phyloP scores from a whole-genome alignment of 2,329 filamentous ascomycete genomes.

The Fusarium keratoplasticum region DNA sequence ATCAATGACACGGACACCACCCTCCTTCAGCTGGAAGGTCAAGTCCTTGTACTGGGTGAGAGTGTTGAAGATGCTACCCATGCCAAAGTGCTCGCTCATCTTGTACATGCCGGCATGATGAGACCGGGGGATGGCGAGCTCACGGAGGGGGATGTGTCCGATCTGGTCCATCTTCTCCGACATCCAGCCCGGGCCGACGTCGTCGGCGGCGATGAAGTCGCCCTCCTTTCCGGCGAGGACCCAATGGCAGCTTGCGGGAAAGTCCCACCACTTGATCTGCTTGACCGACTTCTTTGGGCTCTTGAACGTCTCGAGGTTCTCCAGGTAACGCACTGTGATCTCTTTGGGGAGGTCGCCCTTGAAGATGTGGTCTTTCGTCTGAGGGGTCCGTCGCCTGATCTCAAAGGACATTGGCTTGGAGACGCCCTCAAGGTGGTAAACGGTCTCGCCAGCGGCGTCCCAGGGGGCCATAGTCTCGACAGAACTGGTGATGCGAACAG shows the following conservation, averaged over 20 bases:
- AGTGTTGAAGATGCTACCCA: slow-evolving; percentile 28
- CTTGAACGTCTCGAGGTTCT: slow-evolving; percentile 39
- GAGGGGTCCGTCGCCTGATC: slow-evolving; percentile 32
- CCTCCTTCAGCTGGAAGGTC: slow-evolving; percentile 41
- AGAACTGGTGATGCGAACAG: slow-evolving; percentile 9
- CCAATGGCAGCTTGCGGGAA: slow-evolving; percentile 42
- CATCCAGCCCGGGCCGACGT: slow-evolving; percentile 47
- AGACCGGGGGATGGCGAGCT: slow-evolving; percentile 47
- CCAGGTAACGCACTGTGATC: slow-evolving; percentile 32
- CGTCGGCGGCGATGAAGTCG: slow-evolving; percentile 44
- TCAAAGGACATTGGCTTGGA: slow-evolving; percentile 42
- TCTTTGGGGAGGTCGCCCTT: slow-evolving; percentile 6
- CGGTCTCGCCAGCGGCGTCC: slow-evolving; percentile 45
- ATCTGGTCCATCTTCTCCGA: slow-evolving; percentile 41
- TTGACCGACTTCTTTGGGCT: slow-evolving; percentile 11
- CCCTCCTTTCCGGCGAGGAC: slow-evolving; percentile 47
- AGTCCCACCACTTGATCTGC: slow-evolving; percentile 25
- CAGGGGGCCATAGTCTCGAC: background rate
- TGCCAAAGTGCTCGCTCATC: background rate
- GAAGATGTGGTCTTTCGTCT: background rate
- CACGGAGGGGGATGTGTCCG: slow-evolving; percentile 42
- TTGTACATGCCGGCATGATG: slow-evolving; percentile 48
- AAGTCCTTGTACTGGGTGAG: slow-evolving; percentile 39
- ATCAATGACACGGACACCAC: slow-evolving; percentile 48
- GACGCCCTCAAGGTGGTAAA: slow-evolving; percentile 46